A percentile compares a stretch with the other conserved stretches of the same genome.
These are phyloP conservation scores for Nicotiana tomentosiformis DNA, from an alignment of 257 asterid genomes.

Conservation along the genomic window DNA sequence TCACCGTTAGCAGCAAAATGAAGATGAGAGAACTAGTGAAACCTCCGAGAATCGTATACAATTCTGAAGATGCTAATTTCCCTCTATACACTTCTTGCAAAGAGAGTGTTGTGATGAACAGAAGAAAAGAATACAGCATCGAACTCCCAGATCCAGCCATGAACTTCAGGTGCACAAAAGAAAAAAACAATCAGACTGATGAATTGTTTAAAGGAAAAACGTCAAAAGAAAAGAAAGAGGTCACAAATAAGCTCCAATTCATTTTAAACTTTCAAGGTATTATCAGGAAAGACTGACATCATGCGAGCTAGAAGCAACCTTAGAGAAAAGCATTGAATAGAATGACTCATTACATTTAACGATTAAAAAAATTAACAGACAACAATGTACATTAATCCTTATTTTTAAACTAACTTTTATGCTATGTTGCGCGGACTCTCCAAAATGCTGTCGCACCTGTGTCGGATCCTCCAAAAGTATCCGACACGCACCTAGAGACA, in stretches of 20 bases:
- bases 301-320: background rate
- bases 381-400: background rate
- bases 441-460: too few species aligned
- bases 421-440: too few species aligned
- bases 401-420: background rate
- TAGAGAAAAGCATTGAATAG: background rate
- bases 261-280: background rate
- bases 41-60: slow-evolving; percentile 91
- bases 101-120: slow-evolving; percentile 68
- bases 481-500: too few species aligned
- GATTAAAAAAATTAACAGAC: background rate
- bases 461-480: too few species aligned
- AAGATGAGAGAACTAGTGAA: slow-evolving; percentile 80
- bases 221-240: background rate
- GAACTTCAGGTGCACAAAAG: slow-evolving; percentile 1
- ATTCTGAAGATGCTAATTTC: slow-evolving; percentile 81
- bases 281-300: background rate
- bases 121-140: slow-evolving; percentile 72
- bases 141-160: slow-evolving; percentile 93
- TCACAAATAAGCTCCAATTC: background rate
- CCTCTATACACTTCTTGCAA: slow-evolving; percentile 76
- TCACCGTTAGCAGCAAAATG: slow-evolving; percentile 65
- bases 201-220: background rate
- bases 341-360: background rate
- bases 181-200: background rate